Base-by-base conservation (phyloP, 164 flowering plant genomes). In the Euptelea pleiosperma region DNA sequence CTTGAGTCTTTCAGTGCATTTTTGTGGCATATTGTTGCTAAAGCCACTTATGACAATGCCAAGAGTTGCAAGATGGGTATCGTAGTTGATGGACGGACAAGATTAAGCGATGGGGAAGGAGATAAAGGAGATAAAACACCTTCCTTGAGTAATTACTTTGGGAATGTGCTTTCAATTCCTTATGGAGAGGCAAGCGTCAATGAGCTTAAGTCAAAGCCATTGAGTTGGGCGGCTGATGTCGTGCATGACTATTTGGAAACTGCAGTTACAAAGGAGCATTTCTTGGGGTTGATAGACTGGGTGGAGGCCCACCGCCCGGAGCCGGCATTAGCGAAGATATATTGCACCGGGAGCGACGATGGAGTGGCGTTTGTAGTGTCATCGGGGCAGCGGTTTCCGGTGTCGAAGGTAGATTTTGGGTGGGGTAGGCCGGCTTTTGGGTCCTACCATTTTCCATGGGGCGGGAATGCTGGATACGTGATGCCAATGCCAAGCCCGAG, bases 401-500 rank as follows among this genome's bases (percentile, higher is more conserved):
- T 57, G 3, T 26, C 36, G 2, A 63, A 71, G 56, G 64, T 82
- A 56, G 78, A 84, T 34, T 84, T 84, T 42, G 82, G 87, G 46
- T 82, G 85, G 85, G 90, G 90, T 0, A 8, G 8, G 33, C 80
- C 80, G 65, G n/a, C n/a, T n/a, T n/a, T n/a, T n/a, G n/a, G n/a
- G n/a, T n/a, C n/a, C n/a, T n/a, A n/a, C n/a, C n/a, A n/a, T n/a
- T n/a, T n/a, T n/a, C n/a, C n/a, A n/a, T n/a, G n/a, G n/a, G n/a
- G n/a, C n/a, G n/a, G n/a, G n/a, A n/a, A n/a, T n/a, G n/a, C n/a
- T n/a, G n/a, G n/a, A n/a, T n/a, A n/a, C n/a, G n/a, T n/a, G n/a
- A n/a, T n/a, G n/a, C n/a, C n/a, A n/a, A n/a, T n/a, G n/a, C n/a
- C n/a, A n/a, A n/a, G n/a, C n/a, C n/a, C n/a, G n/a, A n/a, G n/a